Evolutionary conservation across 495 filamentous ascomycete genomes (phyloP).

Genomic region (Neurospora tetraspora): DNA sequence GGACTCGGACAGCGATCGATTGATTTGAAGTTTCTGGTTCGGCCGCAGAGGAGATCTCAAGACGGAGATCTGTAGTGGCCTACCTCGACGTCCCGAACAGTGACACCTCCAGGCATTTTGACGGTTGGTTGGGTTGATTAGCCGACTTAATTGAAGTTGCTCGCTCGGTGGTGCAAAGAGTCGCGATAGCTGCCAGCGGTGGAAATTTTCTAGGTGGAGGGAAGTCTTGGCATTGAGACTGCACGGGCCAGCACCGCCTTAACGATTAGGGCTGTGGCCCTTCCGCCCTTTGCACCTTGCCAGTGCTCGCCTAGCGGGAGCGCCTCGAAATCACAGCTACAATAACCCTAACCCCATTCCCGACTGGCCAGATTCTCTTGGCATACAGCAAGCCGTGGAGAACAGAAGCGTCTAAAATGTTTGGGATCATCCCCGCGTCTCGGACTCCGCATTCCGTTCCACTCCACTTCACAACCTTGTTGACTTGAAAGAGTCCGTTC

Average conservation of each 20-base stretch:
- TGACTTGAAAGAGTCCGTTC: neutral
- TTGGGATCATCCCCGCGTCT: neutral
- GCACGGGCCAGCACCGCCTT: neutral
- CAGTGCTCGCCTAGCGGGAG: neutral
- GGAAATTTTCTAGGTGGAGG: constrained; percentile 17
- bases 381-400: neutral
- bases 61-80: constrained; percentile 34
- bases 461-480: neutral
- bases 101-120: constrained; percentile 74
- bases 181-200: constrained; percentile 7
- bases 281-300: neutral
- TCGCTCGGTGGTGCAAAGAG: constrained; percentile 14
- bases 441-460: neutral
- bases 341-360: neutral
- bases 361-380: neutral
- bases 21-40: constrained; percentile 13
- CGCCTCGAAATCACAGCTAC: too few relatives aligned
- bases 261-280: constrained; percentile 16
- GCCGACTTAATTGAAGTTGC: constrained; percentile 11
- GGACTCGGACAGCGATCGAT: constrained; percentile 20
- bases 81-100: constrained; percentile 87
- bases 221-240: constrained; percentile 11
- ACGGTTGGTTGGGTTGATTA: constrained; percentile 35
- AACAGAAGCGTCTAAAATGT: neutral
- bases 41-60: constrained; percentile 15